These are phyloP conservation scores for Flaveria robusta DNA, from an alignment of 129 eudicot genomes.

Conservation along the genomic window DNA sequence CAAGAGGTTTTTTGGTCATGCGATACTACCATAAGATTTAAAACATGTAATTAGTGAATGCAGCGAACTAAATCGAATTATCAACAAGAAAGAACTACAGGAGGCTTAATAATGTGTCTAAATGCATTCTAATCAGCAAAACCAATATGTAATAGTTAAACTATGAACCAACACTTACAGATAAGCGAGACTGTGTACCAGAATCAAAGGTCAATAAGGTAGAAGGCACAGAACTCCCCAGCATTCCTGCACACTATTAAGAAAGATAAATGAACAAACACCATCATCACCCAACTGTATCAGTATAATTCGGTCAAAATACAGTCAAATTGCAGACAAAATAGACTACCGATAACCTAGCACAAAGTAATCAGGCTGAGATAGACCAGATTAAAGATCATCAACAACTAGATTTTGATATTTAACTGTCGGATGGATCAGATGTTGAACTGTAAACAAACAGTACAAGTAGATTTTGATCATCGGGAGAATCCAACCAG, in stretches of 20 bases:
- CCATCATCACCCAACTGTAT: not conserved
- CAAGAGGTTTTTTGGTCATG: too few relatives aligned
- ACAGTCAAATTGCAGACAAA: not conserved
- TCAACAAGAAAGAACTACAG: not conserved
- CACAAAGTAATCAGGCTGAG: not conserved
- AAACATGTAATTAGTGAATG: too few relatives aligned
- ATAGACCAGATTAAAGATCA: not conserved
- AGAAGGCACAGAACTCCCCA: constrained; percentile 56
- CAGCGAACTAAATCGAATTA: not conserved
- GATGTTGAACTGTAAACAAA: not conserved
- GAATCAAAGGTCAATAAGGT: constrained; percentile 47
- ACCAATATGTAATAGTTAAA: not conserved
- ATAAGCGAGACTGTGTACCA: constrained; percentile 35
- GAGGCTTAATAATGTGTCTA: not conserved
- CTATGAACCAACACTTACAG: constrained; percentile 46
- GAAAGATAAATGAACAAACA: not conserved
- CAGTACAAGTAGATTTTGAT: not conserved
- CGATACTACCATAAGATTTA: too few relatives aligned
- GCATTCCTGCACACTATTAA: constrained; percentile 64
- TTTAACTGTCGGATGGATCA: not conserved
- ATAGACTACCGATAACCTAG: not conserved
- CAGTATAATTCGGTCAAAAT: not conserved
- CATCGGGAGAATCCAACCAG: not conserved
- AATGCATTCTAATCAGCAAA: not conserved
- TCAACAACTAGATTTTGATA: not conserved